Conservation (phyloP, 441 rosid species). For the Erysimum pusillum region DNA sequence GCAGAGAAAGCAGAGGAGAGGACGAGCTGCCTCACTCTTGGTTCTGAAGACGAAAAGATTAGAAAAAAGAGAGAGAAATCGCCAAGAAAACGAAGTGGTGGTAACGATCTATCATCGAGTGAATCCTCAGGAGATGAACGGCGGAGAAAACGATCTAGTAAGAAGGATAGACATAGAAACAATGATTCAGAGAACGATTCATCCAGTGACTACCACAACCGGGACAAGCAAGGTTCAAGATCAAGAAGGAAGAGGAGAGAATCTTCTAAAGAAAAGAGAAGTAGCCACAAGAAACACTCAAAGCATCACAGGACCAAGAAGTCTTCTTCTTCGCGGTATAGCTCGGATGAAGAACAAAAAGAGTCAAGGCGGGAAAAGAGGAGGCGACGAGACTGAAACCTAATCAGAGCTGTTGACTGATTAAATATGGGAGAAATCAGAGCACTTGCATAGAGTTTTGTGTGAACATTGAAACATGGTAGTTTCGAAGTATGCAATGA, state of each 20-base stretch:
- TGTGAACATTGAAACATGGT: slow-evolving; percentile 17
- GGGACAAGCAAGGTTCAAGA: slow-evolving; percentile 55
- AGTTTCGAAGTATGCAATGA: slow-evolving; percentile 5
- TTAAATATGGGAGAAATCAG: slow-evolving; percentile 1
- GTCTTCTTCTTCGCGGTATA: slow-evolving; percentile 55
- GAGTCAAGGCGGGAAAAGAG: slow-evolving; percentile 64
- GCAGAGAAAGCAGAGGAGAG: slow-evolving; percentile 50
- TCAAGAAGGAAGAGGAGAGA: slow-evolving; percentile 58
- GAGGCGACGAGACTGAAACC: slow-evolving; percentile 55
- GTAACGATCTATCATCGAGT: slow-evolving; percentile 40
- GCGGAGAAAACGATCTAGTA: slow-evolving; percentile 56
- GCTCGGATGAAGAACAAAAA: slow-evolving; percentile 50
- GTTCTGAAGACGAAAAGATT: slow-evolving; percentile 70
- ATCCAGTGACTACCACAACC: slow-evolving; percentile 52
- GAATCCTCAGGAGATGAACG: slow-evolving; percentile 73
- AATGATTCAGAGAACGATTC: slow-evolving; percentile 66
- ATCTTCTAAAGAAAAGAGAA: slow-evolving; percentile 67
- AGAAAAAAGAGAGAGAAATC: slow-evolving; percentile 55
- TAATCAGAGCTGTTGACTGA: slow-evolving; percentile 1
- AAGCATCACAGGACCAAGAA: slow-evolving; percentile 62
- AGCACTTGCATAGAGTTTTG: neutral
- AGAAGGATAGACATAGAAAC: slow-evolving; percentile 54
- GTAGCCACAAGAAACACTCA: slow-evolving; percentile 69
- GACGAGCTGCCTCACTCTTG: slow-evolving; percentile 48
- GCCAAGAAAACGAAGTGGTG: slow-evolving; percentile 43